Conservation (phyloP, 1,139 yeast species). For the Suhomyces wounanorum region DNA sequence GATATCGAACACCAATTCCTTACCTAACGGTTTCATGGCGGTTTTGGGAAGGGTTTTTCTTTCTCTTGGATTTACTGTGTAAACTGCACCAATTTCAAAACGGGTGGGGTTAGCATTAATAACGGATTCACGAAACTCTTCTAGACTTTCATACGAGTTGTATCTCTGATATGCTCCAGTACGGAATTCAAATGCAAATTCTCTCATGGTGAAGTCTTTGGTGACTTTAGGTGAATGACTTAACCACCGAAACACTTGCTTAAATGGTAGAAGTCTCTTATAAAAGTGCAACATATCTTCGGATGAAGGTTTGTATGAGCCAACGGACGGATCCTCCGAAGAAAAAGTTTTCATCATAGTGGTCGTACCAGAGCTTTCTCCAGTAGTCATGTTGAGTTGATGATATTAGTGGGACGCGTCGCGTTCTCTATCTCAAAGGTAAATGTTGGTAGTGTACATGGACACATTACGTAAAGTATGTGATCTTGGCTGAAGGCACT, state of each 20-base stretch:
- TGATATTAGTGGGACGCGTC: slow-evolving; percentile 5
- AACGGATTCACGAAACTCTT: slow-evolving; percentile 77
- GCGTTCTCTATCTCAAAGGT: neutral
- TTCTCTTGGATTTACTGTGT: slow-evolving; percentile 82
- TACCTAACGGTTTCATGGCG: slow-evolving; percentile 77
- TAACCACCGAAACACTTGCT: slow-evolving; percentile 80
- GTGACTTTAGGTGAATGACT: slow-evolving; percentile 76
- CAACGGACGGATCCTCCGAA: neutral
- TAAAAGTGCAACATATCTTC: slow-evolving; percentile 79
- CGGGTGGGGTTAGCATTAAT: slow-evolving; percentile 79
- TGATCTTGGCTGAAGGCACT: neutral
- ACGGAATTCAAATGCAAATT: slow-evolving; percentile 87
- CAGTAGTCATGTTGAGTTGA: slow-evolving; percentile 5
- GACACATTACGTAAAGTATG: neutral
- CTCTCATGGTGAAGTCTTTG: slow-evolving; percentile 81
- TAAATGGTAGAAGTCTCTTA: slow-evolving; percentile 69
- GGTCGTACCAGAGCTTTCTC: neutral
- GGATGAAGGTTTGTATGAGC: slow-evolving; percentile 43
- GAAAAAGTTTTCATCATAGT: slow-evolving; percentile 5
- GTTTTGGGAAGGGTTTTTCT: slow-evolving; percentile 77
- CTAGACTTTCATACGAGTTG: slow-evolving; percentile 66
- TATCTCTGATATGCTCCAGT: slow-evolving; percentile 89
- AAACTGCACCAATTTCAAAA: slow-evolving; percentile 94
- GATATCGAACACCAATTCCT: slow-evolving; percentile 93
- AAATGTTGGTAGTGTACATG: neutral